Conservation (phyloP, 352 stramenopile species). For the Globisporangium polare region DNA sequence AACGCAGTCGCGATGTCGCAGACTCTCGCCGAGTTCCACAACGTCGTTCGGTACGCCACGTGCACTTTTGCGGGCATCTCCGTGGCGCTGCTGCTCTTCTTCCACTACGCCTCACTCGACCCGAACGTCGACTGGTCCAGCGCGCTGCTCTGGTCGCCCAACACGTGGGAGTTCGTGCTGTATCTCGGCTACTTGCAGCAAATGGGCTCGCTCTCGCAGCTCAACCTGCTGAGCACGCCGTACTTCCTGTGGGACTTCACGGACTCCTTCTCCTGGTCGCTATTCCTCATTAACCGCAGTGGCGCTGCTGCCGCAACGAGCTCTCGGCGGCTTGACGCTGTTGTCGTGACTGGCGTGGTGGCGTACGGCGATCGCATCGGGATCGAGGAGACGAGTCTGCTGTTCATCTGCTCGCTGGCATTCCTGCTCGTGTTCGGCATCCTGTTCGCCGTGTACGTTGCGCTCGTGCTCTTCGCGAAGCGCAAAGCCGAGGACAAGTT, state of each 20-base stretch:
- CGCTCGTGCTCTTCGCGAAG: constrained; percentile 53
- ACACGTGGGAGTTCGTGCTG: constrained; percentile 72
- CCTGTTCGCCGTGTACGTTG: constrained; percentile 38
- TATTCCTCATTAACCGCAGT: constrained; percentile 41
- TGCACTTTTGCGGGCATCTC: constrained; percentile 61
- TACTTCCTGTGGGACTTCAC: constrained; percentile 71
- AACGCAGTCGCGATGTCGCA: constrained; percentile 41
- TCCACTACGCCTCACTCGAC: constrained; percentile 62
- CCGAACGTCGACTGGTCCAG: constrained; percentile 33
- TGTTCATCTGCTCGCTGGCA: constrained; percentile 31
- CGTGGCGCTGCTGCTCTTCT: constrained; percentile 51
- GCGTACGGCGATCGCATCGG: constrained; percentile 54
- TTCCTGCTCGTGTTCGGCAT: constrained; percentile 38
- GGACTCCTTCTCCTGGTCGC: constrained; percentile 66
- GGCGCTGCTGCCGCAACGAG: constrained; percentile 1
- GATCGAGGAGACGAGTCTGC: constrained; percentile 38
- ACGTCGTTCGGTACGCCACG: constrained; percentile 44
- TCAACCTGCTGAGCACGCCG: constrained; percentile 52
- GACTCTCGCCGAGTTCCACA: constrained; percentile 36
- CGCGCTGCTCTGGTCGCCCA: constrained; percentile 45
- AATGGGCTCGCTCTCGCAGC: constrained; percentile 54
- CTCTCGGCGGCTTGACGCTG: constrained; percentile 42
- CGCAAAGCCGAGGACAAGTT: constrained; percentile 49
- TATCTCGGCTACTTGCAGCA: constrained; percentile 70
- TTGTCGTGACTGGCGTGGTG: constrained; percentile 51